phyloP scores from a whole-genome alignment of 768 basidiomycete species.

The Pleurotus citrinopileatus region DNA sequence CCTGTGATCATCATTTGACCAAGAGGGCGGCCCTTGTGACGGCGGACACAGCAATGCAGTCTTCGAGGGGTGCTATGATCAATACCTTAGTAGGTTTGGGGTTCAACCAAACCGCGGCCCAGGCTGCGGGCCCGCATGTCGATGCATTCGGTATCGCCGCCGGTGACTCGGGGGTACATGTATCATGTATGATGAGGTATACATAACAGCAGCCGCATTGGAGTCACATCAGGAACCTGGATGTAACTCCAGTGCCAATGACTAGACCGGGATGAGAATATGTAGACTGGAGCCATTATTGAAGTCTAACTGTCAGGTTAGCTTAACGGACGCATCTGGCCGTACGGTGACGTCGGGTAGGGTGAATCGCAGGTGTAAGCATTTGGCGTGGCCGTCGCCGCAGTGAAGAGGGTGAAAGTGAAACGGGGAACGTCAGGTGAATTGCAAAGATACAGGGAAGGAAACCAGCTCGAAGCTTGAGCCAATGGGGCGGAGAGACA shows the following conservation, averaged over 20 bases:
- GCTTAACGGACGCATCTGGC: neutral
- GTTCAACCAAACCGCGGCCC: neutral
- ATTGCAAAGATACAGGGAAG: neutral
- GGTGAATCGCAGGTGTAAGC: no score
- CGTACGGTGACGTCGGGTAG: neutral
- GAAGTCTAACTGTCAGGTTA: neutral
- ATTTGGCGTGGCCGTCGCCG: no score
- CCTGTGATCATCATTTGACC: no score
- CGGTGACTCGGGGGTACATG: neutral
- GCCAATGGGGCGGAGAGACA: no score
- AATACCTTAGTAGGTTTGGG: neutral
- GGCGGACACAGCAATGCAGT: neutral
- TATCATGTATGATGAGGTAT: no score
- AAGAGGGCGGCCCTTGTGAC: no score
- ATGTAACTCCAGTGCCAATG: neutral
- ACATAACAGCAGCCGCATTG: neutral
- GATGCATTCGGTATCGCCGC: neutral
- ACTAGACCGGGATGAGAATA: neutral
- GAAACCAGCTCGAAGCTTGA: neutral
- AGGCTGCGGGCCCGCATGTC: neutral
- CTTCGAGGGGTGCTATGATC: no score
- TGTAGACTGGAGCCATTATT: neutral
- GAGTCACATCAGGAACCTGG: neutral
- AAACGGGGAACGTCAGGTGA: neutral
- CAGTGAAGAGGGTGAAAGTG: no score